Base-by-base conservation (phyloP, 169 alveolate genomes). In the Theileria parva region DNA sequence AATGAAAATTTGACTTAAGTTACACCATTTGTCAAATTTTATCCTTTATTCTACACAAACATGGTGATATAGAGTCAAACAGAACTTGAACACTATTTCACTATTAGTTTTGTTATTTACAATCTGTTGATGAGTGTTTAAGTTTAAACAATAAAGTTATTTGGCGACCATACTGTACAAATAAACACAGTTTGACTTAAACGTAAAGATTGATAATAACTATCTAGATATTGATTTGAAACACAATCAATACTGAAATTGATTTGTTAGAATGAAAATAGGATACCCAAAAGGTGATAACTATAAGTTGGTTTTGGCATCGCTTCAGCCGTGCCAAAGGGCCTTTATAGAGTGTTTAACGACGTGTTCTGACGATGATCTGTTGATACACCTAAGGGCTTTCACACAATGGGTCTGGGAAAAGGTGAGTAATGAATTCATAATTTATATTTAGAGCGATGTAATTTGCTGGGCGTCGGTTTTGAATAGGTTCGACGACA, bases 341-440 rank as follows among this genome's bases (percentile, higher is more conserved):
- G 78, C 81, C 66, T 91, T 65, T 80, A 88, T 91, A 21, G 88
- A 88, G 74, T 48, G 83, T 3, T 74, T 91, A 50, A 64, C 90
- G 53, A 70, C 92, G 37, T 91, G 93, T 74, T 81, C 76, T 17
- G 61, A 63, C 39, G 75, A 79, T 23, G 86, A 77, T 32, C 66
- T 91, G 50, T 57, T 75, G 76, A 67, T 75, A 25, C 95, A 91
- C 68, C 80, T 91, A 44, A 70, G 74, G 48, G 77, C 91, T 11
- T 91, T 91, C 53, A 83, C 92, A n/a, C 93, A 91, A 30, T 91
- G 95, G 95, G 91, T 91, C 28, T 91, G 95, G 95, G 85, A 81
- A 44, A 87, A 88, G 50, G 81, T 69, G 21, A 69, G 77, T 6
- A 37, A 0, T 34, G 23, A 6, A 69, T 27, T 7, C 15, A 69